A percentile compares a stretch with the other conserved stretches of the same genome.
These are phyloP conservation scores for Pseudocercospora macadamiae DNA, from an alignment of 2,329 filamentous ascomycete species.

Conservation along the genomic window DNA sequence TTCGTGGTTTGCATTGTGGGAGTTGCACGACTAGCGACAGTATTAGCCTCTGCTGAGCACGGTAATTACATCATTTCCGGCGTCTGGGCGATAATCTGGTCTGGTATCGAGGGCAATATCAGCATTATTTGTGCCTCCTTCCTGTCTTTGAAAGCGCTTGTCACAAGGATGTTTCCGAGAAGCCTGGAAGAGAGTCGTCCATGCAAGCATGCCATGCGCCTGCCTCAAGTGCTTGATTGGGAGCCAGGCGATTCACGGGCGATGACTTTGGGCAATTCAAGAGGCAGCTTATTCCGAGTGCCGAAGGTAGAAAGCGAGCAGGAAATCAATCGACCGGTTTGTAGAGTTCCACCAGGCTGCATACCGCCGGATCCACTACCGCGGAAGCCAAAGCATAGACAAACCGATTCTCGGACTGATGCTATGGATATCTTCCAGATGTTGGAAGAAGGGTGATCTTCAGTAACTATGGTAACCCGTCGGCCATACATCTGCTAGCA, in stretches of 20 bases:
- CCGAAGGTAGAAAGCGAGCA: background rate
- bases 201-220: conserved; percentile 26
- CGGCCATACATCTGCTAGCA: too few species aligned
- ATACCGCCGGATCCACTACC: background rate
- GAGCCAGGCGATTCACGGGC: conserved; percentile 6
- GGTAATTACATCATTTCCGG: conserved; percentile 38
- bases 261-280: conserved; percentile 1
- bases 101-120: conserved; percentile 47
- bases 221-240: conserved; percentile 14
- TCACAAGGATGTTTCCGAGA: conserved; percentile 41
- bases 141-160: conserved; percentile 47
- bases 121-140: conserved; percentile 50
- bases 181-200: conserved; percentile 31
- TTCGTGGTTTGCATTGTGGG: conserved; percentile 40
- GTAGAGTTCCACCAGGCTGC: background rate
- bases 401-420: background rate
- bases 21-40: conserved; percentile 30
- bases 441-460: background rate
- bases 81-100: conserved; percentile 46
- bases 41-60: conserved; percentile 23
- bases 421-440: background rate
- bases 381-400: background rate
- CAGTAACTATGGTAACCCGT: too few species aligned
- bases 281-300: background rate
- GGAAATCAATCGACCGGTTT: background rate